Percentiles rank a stretch among this genome's conserved stretches.
Conservation (phyloP, 2,329 filamentous ascomycete genomes). For the Fusarium lateritium region DNA sequence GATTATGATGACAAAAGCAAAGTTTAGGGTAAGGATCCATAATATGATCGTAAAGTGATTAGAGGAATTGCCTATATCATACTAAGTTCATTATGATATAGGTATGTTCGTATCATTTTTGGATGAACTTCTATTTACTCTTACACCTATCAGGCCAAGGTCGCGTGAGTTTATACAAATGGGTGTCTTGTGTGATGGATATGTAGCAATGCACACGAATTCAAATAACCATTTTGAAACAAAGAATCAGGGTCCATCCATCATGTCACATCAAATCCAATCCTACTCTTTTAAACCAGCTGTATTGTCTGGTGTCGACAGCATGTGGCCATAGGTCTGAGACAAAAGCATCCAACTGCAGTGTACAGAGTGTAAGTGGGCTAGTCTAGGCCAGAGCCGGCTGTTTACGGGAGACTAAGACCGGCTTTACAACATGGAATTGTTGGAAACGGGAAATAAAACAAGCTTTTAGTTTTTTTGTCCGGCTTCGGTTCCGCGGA, state of each 20-base stretch:
- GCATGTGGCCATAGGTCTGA: constrained; percentile 41
- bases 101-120: no score
- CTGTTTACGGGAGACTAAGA: constrained; percentile 28
- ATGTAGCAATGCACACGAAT: neutral
- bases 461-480: constrained; percentile 24
- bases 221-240: neutral
- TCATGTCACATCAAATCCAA: constrained; percentile 28
- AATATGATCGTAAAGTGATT: no score
- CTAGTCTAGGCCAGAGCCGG: constrained; percentile 12
- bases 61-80: no score
- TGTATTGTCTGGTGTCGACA: constrained; percentile 32
- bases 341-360: constrained; percentile 28
- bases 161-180: no score
- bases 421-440: constrained; percentile 12
- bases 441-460: constrained; percentile 22
- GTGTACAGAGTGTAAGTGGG: constrained; percentile 4
- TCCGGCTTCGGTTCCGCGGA: constrained; percentile 19
- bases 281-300: neutral
- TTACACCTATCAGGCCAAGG: no score
- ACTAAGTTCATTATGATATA: neutral
- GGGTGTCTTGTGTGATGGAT: no score
- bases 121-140: no score
- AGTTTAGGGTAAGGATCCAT: no score
- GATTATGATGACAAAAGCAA: neutral
- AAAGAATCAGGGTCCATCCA: constrained; percentile 42